Base-by-base conservation (phyloP, 179 eudicot genomes). In the Corrigiola litoralis region DNA sequence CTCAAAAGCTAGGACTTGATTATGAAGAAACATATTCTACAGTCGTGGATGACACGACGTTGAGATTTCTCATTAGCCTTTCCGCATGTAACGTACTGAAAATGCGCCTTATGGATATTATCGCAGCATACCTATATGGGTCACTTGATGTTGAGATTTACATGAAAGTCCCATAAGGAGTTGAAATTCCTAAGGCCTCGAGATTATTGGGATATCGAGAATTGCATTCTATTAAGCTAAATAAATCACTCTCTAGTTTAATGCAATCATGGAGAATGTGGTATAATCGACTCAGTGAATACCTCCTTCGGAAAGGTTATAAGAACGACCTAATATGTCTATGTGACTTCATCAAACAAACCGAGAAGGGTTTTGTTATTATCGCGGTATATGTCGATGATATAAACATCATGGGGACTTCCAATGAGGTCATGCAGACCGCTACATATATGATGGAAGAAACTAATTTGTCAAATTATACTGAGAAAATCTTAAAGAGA, bases 191-290 rank as follows among this genome's bases (percentile, higher is more conserved):
- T 3, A 13, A 53, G 41, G 13, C 41, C 53, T 0, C 28, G 32
- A 28, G 17, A 1, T 40, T 34, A 40, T n/a, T n/a, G n/a, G 17
- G 20, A 9, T 24, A n/a, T 11, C 31, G 32, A 38, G 63, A 37
- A 38, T 31, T 20, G 9, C 29, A 14, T 17, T 58, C 47, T 1
- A 63, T 53, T 1, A 53, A 70, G 44, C 34, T 62, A 11, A 18
- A 45, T 20, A 1, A 49, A 58, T 58, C 72, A 3, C 42, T 68
- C 0, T 68, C 54, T 40, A 58, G 58, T 0, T 38, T 47, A 4
- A 68, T 31, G 5, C 72, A 48, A 55, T 68, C 48, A 11, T 20
- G 65, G 6, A 46, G 65, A 12, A 58, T 68, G 65, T 70, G 45
- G 74, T 62, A 62, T n/a, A 69, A 14, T n/a, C 41, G 11, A 2